Evolutionary conservation across 164 flowering plant species (phyloP).

Genomic region (Umbilicus rupestris): DNA sequence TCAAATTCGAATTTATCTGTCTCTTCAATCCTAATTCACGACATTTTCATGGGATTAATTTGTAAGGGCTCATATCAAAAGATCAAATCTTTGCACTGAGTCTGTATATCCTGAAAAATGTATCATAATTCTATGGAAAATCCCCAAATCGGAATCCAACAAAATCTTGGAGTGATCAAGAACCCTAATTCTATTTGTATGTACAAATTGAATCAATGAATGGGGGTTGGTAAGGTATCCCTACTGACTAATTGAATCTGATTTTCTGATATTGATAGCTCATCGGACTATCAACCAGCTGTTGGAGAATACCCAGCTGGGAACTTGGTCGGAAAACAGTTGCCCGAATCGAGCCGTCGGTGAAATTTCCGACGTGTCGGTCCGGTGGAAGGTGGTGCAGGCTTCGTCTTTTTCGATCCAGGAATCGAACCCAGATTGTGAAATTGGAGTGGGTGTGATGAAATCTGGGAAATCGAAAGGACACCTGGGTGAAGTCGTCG

Average conservation of each 20-base stretch:
- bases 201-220: slow-evolving; percentile 9
- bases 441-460: not conserved
- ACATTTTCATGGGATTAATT: too few species aligned
- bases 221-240: not conserved
- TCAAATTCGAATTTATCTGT: too few species aligned
- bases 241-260: not conserved
- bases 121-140: not conserved
- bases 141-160: not conserved
- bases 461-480: slow-evolving; percentile 9
- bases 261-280: not conserved
- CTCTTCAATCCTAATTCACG: too few species aligned
- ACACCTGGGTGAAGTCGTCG: slow-evolving; percentile 4
- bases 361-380: slow-evolving; percentile 6
- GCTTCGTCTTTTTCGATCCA: slow-evolving; percentile 4
- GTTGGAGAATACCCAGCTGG: slow-evolving; percentile 29
- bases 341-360: slow-evolving; percentile 26
- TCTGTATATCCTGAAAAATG: not conserved
- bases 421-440: slow-evolving; percentile 2
- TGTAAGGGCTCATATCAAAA: too few species aligned
- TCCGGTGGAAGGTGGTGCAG: not conserved
- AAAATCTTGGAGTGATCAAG: not conserved
- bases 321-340: slow-evolving; percentile 19
- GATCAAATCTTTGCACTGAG: not conserved
- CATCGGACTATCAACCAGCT: slow-evolving; percentile 35
- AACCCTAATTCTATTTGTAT: slow-evolving; percentile 2